Conservation (phyloP, 2,329 filamentous ascomycete species). For the Talaromyces islandicus region DNA sequence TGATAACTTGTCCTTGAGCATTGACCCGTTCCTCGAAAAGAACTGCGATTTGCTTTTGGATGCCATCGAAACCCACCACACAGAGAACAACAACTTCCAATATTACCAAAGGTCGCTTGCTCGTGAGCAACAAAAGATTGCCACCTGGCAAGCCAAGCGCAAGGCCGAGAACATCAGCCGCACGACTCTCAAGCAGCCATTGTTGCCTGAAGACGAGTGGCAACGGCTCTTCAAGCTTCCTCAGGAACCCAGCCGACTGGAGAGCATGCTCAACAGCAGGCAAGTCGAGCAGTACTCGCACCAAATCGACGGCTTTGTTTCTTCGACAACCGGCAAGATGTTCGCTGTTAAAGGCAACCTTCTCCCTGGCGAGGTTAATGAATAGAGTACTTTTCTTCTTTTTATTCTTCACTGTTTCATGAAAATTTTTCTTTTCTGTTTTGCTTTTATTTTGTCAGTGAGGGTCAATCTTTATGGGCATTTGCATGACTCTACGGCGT, state of each 20-base stretch:
- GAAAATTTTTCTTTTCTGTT: constrained; percentile 19
- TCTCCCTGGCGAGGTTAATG: constrained; percentile 49
- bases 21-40: constrained; percentile 97
- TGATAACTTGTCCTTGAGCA: constrained; percentile 82
- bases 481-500: constrained; percentile 38
- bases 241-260: constrained; percentile 83
- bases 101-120: constrained; percentile 91
- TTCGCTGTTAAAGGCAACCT: constrained; percentile 79
- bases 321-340: constrained; percentile 91
- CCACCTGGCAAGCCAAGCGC: constrained; percentile 92
- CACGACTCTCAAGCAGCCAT: constrained; percentile 76
- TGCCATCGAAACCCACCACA: constrained; percentile 96
- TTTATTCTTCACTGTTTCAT: constrained; percentile 18
- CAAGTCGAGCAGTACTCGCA: constrained; percentile 97
- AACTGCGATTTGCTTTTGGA: constrained; percentile 94
- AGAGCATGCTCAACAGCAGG: constrained; percentile 88
- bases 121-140: constrained; percentile 93
- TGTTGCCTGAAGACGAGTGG: constrained; percentile 95
- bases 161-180: constrained; percentile 90
- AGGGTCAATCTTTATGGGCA: constrained; percentile 15
- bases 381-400: constrained; percentile 20
- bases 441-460: constrained; percentile 6
- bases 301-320: constrained; percentile 94
- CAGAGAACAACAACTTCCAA: constrained; percentile 98
- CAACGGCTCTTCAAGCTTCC: constrained; percentile 97